phyloP scores from a whole-genome alignment of 108 stramenopile species.

The Skeletonema potamos region DNA sequence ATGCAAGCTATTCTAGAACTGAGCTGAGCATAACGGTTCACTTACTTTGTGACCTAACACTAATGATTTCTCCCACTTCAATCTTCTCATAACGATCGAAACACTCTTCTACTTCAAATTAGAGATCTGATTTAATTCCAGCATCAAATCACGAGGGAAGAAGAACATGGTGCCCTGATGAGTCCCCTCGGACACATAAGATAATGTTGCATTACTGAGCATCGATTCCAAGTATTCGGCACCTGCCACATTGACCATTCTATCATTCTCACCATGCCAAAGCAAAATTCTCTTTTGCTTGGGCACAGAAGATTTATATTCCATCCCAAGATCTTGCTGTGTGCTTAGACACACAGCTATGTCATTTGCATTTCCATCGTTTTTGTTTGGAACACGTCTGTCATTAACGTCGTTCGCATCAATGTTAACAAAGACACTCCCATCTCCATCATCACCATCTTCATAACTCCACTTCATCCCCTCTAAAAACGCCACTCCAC shows the following conservation, averaged over 20 bases:
- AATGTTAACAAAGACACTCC: conserved; percentile 15
- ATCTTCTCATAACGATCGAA: background rate
- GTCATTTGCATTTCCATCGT: conserved; percentile 18
- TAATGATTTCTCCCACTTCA: too few relatives aligned
- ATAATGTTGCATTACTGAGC: conserved; percentile 2
- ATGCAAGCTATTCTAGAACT: too few relatives aligned
- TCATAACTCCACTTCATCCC: conserved; percentile 12
- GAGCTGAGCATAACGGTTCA: too few relatives aligned
- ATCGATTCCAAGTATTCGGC: conserved; percentile 17
- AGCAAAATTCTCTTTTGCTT: conserved; percentile 17
- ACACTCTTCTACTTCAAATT: background rate
- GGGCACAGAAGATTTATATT: conserved; percentile 8
- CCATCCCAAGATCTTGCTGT: conserved; percentile 23
- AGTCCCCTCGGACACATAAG: conserved; percentile 10
- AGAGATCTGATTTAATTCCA: conserved; percentile 16
- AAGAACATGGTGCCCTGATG: conserved; percentile 34
- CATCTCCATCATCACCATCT: conserved; percentile 18
- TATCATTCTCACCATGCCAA: conserved; percentile 30
- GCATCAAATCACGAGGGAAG: conserved; percentile 16
- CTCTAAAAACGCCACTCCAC: conserved; percentile 15
- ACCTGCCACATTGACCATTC: conserved; percentile 20
- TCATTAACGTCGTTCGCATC: background rate
- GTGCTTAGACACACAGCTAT: conserved; percentile 30
- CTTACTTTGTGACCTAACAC: too few relatives aligned
- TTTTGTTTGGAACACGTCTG: background rate